Conservation (phyloP, 1,139 yeast genomes). For the Geotrichum restrictum region DNA sequence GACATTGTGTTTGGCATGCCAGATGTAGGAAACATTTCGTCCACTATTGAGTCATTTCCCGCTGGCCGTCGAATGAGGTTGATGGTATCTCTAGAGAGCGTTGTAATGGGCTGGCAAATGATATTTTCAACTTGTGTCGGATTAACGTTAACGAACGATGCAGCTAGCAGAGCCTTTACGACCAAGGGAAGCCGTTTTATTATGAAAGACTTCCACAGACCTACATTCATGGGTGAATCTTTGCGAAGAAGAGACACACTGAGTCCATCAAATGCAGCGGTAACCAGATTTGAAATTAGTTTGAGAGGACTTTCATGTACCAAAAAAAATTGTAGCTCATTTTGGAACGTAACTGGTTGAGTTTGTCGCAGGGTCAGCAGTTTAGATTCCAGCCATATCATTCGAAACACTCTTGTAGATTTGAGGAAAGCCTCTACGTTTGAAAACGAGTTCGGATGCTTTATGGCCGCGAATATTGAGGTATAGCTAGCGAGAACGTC, state of each 20-base stretch:
- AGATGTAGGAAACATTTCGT: slow-evolving; percentile 46
- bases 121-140: slow-evolving; percentile 26
- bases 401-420: slow-evolving; percentile 31
- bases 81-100: slow-evolving; percentile 30
- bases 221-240: slow-evolving; percentile 28
- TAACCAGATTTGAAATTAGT: slow-evolving; percentile 33
- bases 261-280: slow-evolving; percentile 39
- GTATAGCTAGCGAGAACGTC: slow-evolving; percentile 10
- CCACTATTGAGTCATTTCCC: slow-evolving; percentile 27
- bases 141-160: slow-evolving; percentile 18
- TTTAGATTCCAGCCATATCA: slow-evolving; percentile 37
- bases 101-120: slow-evolving; percentile 30
- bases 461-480: slow-evolving; percentile 12
- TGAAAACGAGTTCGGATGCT: slow-evolving; percentile 13
- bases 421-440: slow-evolving; percentile 19
- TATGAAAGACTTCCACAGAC: slow-evolving; percentile 35
- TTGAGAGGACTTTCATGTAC: slow-evolving; percentile 32
- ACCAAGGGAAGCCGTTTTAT: slow-evolving; percentile 33
- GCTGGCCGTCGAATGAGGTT: slow-evolving; percentile 27
- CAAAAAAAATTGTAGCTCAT: slow-evolving; percentile 33
- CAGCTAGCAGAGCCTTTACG: slow-evolving; percentile 24
- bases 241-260: slow-evolving; percentile 34
- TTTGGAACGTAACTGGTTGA: slow-evolving; percentile 28
- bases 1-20: slow-evolving; percentile 42
- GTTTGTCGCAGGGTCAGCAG: slow-evolving; percentile 25